phyloP scores from a whole-genome alignment of 257 asterid species.

The Osmanthus fragrans region DNA sequence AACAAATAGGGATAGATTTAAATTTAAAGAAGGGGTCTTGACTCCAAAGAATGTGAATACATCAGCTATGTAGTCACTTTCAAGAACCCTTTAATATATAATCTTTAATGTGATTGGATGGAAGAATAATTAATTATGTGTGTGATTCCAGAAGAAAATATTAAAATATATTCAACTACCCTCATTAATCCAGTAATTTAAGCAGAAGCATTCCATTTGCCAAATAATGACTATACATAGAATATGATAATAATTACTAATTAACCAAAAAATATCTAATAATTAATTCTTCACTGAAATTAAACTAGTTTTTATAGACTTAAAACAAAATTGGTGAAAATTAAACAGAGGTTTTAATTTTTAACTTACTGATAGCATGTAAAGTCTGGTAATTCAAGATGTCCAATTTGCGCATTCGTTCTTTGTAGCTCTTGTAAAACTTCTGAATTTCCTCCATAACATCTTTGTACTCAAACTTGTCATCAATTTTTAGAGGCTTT shows the following conservation, averaged over 20 bases:
- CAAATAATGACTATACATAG: background rate
- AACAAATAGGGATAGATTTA: slow-evolving; percentile 28
- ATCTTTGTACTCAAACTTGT: slow-evolving; percentile 70
- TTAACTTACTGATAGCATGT: slow-evolving; percentile 82
- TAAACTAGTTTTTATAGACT: background rate
- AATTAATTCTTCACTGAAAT: background rate
- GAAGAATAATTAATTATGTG: slow-evolving; percentile 16
- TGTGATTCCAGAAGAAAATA: background rate
- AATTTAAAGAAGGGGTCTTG: slow-evolving; percentile 19
- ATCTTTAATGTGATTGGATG: slow-evolving; percentile 1
- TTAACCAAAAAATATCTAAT: background rate
- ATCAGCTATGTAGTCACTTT: slow-evolving; percentile 30
- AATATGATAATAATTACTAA: background rate
- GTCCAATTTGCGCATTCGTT: slow-evolving; percentile 76
- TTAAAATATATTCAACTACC: slow-evolving; percentile 7
- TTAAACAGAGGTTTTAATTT: background rate
- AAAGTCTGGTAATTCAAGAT: slow-evolving; percentile 83
- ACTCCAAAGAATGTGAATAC: slow-evolving; percentile 28
- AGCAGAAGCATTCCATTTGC: background rate
- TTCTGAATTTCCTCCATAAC: slow-evolving; percentile 60
- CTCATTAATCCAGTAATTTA: background rate
- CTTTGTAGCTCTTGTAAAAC: slow-evolving; percentile 72
- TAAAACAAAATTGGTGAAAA: background rate
- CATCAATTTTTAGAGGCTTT: slow-evolving; percentile 63
- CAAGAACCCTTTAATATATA: slow-evolving; percentile 17